phyloP scores from a whole-genome alignment of 257 asterid genomes.

The Cruciata laevipes region DNA sequence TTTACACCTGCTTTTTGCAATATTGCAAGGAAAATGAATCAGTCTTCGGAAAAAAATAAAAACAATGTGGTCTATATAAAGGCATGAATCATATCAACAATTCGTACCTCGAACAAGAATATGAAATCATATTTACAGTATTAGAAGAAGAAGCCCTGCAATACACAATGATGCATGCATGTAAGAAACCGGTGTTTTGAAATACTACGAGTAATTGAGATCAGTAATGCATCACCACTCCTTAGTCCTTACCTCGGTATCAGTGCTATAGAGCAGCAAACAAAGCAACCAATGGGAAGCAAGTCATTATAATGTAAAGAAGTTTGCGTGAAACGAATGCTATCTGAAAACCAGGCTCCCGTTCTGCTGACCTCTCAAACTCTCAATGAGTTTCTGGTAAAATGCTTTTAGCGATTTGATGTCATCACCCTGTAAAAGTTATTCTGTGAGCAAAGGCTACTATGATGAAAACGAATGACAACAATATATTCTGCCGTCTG shows the following conservation, averaged over 20 bases:
- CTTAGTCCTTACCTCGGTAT: constrained; percentile 30
- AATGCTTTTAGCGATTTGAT: constrained; percentile 62
- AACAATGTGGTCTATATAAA: neutral
- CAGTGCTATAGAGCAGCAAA: constrained; percentile 21
- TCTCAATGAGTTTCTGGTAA: constrained; percentile 73
- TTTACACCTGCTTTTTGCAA: constrained; percentile 41
- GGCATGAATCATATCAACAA: neutral
- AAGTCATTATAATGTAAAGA: constrained; percentile 16
- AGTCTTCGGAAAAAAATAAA: constrained; percentile 4
- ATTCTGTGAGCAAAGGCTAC: neutral
- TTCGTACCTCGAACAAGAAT: constrained; percentile 35
- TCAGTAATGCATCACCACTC: neutral
- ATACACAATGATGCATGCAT: constrained; percentile 11
- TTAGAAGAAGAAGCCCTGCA: constrained; percentile 41
- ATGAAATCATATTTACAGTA: constrained; percentile 53
- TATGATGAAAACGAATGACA: neutral
- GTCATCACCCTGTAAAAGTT: constrained; percentile 55
- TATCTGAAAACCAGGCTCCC: constrained; percentile 84
- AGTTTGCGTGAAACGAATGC: constrained; percentile 17
- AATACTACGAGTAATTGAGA: neutral
- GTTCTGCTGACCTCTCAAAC: constrained; percentile 71
- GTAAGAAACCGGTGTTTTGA: constrained; percentile 2
- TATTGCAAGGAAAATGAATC: constrained; percentile 8
- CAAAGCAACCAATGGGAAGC: constrained; percentile 24
- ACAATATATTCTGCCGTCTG: neutral